Evolutionary conservation across 164 flowering plant genomes (phyloP).

Genomic region (Euptelea pleiosperma): DNA sequence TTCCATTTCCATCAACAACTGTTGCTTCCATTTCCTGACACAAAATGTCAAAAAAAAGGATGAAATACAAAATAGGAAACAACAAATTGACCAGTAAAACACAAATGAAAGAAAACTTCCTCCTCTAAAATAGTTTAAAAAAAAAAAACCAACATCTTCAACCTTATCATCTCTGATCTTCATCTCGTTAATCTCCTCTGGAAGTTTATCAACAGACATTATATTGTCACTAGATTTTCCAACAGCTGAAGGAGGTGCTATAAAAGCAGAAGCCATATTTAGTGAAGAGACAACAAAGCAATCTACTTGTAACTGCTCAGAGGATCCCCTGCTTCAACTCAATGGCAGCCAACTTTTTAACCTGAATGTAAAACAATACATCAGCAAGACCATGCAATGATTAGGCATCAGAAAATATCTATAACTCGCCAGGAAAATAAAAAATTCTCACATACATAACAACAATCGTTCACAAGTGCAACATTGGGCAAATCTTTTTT

Average conservation of each 20-base stretch:
- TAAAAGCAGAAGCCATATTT: conserved; percentile 37
- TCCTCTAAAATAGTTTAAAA: not conserved
- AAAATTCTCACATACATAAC: too few species aligned
- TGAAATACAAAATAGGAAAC: too few species aligned
- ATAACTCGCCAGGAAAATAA: too few species aligned
- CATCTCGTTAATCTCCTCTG: conserved; percentile 58
- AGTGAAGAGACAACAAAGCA: not conserved
- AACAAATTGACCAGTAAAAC: not conserved
- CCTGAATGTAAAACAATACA: not conserved
- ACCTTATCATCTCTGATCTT: conserved; percentile 58
- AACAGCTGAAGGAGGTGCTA: conserved; percentile 24
- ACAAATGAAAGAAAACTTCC: not conserved
- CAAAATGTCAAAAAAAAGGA: not conserved
- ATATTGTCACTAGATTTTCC: conserved; percentile 30
- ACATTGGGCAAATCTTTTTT: too few species aligned
- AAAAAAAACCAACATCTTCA: conserved; percentile 19
- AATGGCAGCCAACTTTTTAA: not conserved
- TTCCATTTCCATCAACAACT: conserved; percentile 59
- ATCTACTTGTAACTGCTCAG: not conserved
- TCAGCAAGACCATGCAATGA: not conserved
- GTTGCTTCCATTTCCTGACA: conserved; percentile 58
- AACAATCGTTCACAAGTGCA: too few species aligned
- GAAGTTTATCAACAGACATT: conserved; percentile 47
- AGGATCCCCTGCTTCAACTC: not conserved
- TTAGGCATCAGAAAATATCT: too few species aligned